These are phyloP conservation scores for Lobosporangium transversale DNA, from an alignment of 192 early-diverging fungal genomes.

Conservation along the genomic window DNA sequence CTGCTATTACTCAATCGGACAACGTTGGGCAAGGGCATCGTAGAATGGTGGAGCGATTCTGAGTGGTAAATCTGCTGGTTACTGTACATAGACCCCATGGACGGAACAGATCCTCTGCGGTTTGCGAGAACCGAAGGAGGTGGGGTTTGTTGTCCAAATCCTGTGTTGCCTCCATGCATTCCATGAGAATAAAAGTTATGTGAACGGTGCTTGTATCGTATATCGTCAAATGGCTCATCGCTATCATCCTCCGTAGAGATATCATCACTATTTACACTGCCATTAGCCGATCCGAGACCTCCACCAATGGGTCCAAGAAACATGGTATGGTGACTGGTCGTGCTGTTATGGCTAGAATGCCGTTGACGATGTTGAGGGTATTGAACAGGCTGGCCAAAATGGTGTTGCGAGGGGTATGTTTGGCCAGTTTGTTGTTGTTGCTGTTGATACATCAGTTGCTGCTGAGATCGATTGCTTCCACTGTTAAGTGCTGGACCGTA, in stretches of 20 bases:
- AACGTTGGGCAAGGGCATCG: conserved; percentile 15
- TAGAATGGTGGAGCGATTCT: conserved; percentile 10
- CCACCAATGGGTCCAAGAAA: conserved; percentile 41
- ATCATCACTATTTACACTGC: conserved; percentile 46
- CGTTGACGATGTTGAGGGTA: conserved; percentile 46
- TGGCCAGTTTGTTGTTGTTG: conserved; percentile 23
- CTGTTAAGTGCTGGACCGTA: conserved; percentile 48
- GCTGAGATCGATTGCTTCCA: conserved; percentile 13
- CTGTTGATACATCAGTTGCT: conserved; percentile 35
- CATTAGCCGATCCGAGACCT: conserved; percentile 32
- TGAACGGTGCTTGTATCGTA: conserved; percentile 27
- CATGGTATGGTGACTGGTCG: conserved; percentile 49
- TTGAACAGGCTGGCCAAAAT: conserved; percentile 16
- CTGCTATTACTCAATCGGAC: conserved; percentile 40
- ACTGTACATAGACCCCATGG: conserved; percentile 51
- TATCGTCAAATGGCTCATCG: conserved; percentile 42
- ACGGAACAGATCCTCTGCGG: conserved; percentile 42
- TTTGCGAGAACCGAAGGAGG: conserved; percentile 10
- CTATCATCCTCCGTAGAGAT: conserved; percentile 51
- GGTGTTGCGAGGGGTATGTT: conserved; percentile 8
- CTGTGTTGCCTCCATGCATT: not conserved
- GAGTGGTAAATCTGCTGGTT: conserved; percentile 36
- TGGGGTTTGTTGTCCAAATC: not conserved
- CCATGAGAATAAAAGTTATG: conserved; percentile 12
- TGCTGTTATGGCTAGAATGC: conserved; percentile 49